Evolutionary conservation across 1,139 yeast genomes (phyloP).

Genomic region (Pichia cactophila): DNA sequence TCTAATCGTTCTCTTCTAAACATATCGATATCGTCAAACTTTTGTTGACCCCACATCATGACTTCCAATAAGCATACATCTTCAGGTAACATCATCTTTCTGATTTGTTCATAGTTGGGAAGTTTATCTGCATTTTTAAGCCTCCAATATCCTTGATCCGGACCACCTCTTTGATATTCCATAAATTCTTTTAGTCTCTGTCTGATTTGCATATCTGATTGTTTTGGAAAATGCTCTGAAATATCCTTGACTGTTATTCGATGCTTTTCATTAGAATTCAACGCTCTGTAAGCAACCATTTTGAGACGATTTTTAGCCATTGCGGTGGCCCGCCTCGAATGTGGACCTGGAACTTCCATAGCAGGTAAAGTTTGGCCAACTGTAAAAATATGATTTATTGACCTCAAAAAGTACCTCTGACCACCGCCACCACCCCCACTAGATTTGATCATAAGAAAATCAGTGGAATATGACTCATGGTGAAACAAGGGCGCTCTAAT

Average conservation of each 20-base stretch:
- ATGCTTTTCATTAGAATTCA: constrained; percentile 68
- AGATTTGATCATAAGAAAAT: constrained; percentile 72
- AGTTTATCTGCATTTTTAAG: constrained; percentile 65
- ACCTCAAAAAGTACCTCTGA: constrained; percentile 51
- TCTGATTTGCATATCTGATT: constrained; percentile 94
- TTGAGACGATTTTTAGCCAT: constrained; percentile 85
- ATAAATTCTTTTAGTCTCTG: constrained; percentile 94
- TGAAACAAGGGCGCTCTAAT: constrained; percentile 87
- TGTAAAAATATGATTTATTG: constrained; percentile 64
- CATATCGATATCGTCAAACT: constrained; percentile 29
- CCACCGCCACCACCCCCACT: constrained; percentile 73
- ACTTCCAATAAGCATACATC: constrained; percentile 82
- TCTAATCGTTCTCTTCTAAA: constrained; percentile 25
- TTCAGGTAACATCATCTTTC: constrained; percentile 88
- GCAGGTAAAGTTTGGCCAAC: constrained; percentile 95
- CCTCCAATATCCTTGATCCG: constrained; percentile 95
- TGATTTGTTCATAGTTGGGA: constrained; percentile 70
- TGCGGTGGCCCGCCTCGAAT: constrained; percentile 90
- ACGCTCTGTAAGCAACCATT: constrained; percentile 87
- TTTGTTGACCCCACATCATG: constrained; percentile 86
- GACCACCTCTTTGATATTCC: constrained; percentile 95
- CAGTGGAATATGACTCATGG: constrained; percentile 73
- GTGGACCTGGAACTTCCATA: constrained; percentile 95
- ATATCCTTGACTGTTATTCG: constrained; percentile 83
- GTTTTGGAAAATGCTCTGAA: constrained; percentile 91